phyloP scores from a whole-genome alignment of 768 basidiomycete species.

The Tulasnella sp. region DNA sequence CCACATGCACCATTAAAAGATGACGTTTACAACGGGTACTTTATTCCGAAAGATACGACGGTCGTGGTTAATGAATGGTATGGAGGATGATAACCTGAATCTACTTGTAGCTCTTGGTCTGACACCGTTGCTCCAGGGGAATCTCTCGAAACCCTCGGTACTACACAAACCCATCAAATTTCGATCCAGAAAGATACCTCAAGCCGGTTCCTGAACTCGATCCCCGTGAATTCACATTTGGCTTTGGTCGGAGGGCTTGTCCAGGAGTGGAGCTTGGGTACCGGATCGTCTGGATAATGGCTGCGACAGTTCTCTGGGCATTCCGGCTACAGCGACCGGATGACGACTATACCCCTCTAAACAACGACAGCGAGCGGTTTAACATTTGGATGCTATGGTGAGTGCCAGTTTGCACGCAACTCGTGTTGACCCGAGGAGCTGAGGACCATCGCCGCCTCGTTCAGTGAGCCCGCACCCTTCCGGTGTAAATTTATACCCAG shows the following conservation, averaged over 20 bases:
- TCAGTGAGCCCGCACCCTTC: not conserved
- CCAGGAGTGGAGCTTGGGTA: conserved; percentile 5
- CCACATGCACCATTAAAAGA: conserved; percentile 17
- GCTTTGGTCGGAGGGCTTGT: conserved; percentile 12
- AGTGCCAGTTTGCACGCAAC: not conserved
- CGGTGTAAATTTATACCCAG: not conserved
- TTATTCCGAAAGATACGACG: conserved; percentile 8
- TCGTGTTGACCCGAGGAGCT: not conserved
- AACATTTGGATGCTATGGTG: not conserved
- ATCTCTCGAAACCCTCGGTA: not conserved
- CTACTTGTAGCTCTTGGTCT: not conserved
- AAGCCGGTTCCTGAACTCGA: not conserved
- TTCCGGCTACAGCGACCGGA: not conserved
- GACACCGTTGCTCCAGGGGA: not conserved
- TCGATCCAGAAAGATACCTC: conserved; percentile 24
- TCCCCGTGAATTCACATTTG: conserved; percentile 9
- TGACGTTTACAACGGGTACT: conserved; percentile 26
- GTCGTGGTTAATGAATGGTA: conserved; percentile 14
- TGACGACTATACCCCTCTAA: not conserved
- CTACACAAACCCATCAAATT: not conserved
- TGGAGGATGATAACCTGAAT: not conserved
- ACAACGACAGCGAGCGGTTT: not conserved
- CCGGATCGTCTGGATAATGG: not conserved
- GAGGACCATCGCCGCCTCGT: too few species aligned
- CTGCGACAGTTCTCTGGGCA: not conserved